Evolutionary conservation across 208 protist species (phyloP).

Genomic region (Naegleria fowleri): DNA sequence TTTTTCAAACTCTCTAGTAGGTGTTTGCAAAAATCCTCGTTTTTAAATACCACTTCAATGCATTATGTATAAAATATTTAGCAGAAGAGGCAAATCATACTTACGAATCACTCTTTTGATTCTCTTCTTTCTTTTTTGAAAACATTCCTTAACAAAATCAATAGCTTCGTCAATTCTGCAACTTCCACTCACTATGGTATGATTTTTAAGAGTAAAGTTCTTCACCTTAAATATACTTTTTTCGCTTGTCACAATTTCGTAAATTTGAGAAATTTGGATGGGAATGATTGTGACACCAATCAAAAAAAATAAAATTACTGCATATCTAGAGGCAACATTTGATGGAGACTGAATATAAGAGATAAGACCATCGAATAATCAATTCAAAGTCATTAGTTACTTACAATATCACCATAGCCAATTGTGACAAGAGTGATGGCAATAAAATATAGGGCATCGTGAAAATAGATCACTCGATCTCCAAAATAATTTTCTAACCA

Average conservation of each 20-base stretch:
- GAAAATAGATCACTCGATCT: background rate
- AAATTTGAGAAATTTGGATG: background rate
- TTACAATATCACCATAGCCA: constrained; percentile 16
- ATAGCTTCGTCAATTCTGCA: background rate
- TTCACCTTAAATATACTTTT: background rate
- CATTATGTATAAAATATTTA: too few relatives aligned
- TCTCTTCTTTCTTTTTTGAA: background rate
- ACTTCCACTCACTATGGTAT: background rate
- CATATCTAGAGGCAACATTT: background rate
- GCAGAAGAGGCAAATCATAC: too few relatives aligned
- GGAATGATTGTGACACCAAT: background rate
- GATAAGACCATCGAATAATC: background rate
- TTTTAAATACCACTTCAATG: background rate
- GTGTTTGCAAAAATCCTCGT: background rate
- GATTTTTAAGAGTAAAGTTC: background rate
- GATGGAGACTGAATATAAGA: background rate
- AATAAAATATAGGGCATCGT: background rate
- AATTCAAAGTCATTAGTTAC: background rate
- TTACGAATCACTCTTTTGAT: background rate
- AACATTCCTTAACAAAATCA: background rate
- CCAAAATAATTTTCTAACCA: background rate
- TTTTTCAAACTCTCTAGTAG: background rate
- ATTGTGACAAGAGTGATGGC: background rate
- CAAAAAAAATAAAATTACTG: background rate
- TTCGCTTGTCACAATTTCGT: background rate